A percentile compares a stretch with the other conserved stretches of the same genome.
Evolutionary conservation across 1,139 yeast species (phyloP).

Genomic region (Citeromyces hawaiiensis): DNA sequence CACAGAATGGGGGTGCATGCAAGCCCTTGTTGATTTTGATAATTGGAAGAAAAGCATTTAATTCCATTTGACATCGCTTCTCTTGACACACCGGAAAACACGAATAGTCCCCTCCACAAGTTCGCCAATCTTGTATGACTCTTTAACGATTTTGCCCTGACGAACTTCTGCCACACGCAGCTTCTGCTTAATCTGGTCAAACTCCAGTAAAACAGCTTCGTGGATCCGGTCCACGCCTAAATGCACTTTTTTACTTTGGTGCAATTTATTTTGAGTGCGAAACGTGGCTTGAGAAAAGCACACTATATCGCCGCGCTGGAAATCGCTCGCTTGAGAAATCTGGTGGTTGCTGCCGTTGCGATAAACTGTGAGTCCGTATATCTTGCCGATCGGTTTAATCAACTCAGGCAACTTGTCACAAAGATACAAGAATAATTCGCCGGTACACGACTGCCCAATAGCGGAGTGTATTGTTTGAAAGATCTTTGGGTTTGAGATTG

Average conservation of each 20-base stretch:
- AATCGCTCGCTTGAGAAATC: constrained; percentile 44
- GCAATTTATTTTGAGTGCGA: constrained; percentile 38
- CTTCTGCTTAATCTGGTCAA: constrained; percentile 64
- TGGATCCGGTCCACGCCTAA: constrained; percentile 21
- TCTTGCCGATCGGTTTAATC: constrained; percentile 53
- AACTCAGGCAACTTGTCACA: constrained; percentile 20
- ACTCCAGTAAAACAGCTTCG: constrained; percentile 46
- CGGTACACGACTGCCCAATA: constrained; percentile 20
- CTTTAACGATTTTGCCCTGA: constrained; percentile 42
- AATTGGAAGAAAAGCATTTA: constrained; percentile 26
- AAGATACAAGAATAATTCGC: constrained; percentile 15
- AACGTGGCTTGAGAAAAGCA: constrained; percentile 67
- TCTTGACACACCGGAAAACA: constrained; percentile 61
- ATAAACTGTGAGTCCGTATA: constrained; percentile 66
- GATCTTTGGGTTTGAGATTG: constrained; percentile 32
- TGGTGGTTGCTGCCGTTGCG: constrained; percentile 45
- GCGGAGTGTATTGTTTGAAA: constrained; percentile 26
- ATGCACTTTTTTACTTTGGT: constrained; percentile 35
- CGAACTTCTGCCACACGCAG: constrained; percentile 60
- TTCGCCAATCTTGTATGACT: constrained; percentile 55
- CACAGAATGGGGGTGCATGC: constrained; percentile 96
- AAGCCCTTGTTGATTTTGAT: constrained; percentile 90
- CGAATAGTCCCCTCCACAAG: constrained; percentile 70
- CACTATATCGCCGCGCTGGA: constrained; percentile 74
- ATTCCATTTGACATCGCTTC: constrained; percentile 49